Evolutionary conservation across 768 basidiomycete genomes (phyloP), one percentile per base, ranked within the genome.

Genomic region (Fomitopsis serialis): DNA sequence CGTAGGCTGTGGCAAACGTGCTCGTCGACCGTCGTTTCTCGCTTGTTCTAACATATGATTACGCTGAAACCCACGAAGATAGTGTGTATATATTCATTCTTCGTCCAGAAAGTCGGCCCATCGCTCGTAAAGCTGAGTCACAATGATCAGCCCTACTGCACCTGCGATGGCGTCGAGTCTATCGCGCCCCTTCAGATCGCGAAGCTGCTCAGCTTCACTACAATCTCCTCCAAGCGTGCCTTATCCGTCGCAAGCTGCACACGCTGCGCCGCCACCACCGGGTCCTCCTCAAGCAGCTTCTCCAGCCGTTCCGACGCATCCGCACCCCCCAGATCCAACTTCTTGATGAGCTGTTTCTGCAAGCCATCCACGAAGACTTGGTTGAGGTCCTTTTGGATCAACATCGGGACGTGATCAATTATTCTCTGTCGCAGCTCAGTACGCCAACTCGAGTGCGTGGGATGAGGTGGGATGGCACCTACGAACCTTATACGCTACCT

Each of bases 401-500:
- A 75, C 42, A 78, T 67, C 4, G 83, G 80, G 2, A 85, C 63
- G 45, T 74, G 77, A 61, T 87, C 84, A 2, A 71, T 71, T 54
- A 84, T 77, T 1, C 82, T 74, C 63, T 83, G 22, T 3, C 10
- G 32, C n/a, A n/a, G n/a, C n/a, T n/a, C n/a, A n/a, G n/a, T n/a
- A n/a, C n/a, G n/a, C n/a, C n/a, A n/a, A n/a, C n/a, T n/a, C n/a
- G n/a, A n/a, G n/a, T n/a, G n/a, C n/a, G n/a, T n/a, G n/a, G n/a
- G n/a, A n/a, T n/a, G n/a, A n/a, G n/a, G n/a, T n/a, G n/a, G n/a
- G n/a, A n/a, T n/a, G n/a, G n/a, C n/a, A n/a, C n/a, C n/a, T n/a
- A n/a, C n/a, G n/a, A n/a, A n/a, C 87, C 87, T 78, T 62, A 51
- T 62, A 62, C 22, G 61, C 43, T 3, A 62, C 58, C 47, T 87